These are phyloP conservation scores for Penicillium hordei DNA, from an alignment of 2,329 filamentous ascomycete species.

Conservation along the genomic window DNA sequence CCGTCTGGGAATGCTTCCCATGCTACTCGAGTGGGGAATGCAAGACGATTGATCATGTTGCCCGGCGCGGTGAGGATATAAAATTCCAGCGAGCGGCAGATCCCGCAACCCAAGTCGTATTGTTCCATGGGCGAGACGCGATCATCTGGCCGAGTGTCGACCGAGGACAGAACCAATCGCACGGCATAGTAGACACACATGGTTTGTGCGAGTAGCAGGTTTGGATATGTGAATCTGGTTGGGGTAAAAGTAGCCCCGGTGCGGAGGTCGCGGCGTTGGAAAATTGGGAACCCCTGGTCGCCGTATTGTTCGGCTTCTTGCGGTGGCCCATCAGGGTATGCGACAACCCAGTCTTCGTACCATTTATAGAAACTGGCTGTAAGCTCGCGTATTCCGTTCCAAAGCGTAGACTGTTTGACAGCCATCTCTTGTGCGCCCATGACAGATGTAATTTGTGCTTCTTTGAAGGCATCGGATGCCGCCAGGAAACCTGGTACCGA, in stretches of 20 bases:
- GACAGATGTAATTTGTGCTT: conserved; percentile 21
- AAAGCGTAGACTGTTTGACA: conserved; percentile 35
- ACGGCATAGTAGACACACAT: conserved; percentile 39
- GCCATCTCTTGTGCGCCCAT: conserved; percentile 33
- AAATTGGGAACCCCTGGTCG: conserved; percentile 35
- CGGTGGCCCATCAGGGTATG: conserved; percentile 32
- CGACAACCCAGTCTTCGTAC: conserved; percentile 35
- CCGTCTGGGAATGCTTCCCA: conserved; percentile 39
- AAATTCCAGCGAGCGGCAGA: conserved; percentile 38
- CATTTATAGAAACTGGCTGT: conserved; percentile 33
- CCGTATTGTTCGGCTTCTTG: conserved; percentile 27
- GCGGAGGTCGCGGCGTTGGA: conserved; percentile 35
- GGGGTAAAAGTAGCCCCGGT: conserved; percentile 34
- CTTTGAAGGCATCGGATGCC: conserved; percentile 33
- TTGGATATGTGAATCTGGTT: conserved; percentile 35
- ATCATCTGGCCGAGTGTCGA: conserved; percentile 34
- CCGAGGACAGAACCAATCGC: conserved; percentile 36
- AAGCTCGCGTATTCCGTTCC: conserved; percentile 37
- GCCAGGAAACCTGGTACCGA: conserved; percentile 36
- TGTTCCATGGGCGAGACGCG: conserved; percentile 33
- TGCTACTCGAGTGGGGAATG: conserved; percentile 38
- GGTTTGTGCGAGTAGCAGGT: conserved; percentile 38
- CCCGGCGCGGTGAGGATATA: conserved; percentile 38
- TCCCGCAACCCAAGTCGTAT: conserved; percentile 37
- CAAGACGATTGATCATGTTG: conserved; percentile 43